Conservation (phyloP, 2,329 filamentous ascomycete genomes). For the Myriangium duriaei region DNA sequence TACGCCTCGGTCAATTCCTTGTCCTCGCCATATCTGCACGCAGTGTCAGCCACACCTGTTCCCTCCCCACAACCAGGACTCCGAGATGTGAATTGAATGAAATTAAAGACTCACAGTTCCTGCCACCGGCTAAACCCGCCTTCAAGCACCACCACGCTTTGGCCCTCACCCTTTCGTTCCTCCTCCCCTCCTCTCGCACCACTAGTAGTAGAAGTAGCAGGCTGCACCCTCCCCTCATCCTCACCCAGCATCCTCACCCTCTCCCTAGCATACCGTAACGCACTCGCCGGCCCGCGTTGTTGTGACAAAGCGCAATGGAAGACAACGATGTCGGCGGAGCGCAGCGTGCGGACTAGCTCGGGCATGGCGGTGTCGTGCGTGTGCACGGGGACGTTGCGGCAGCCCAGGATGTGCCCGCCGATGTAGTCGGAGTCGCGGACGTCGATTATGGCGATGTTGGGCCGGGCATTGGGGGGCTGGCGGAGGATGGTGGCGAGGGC, state of each 20-base stretch:
- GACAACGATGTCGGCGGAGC: constrained; percentile 69
- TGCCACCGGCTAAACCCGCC: constrained; percentile 84
- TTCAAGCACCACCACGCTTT: constrained; percentile 72
- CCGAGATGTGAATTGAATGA: background rate
- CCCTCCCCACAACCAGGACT: background rate
- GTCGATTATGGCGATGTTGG: constrained; percentile 61
- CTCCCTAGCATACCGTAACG: constrained; percentile 65
- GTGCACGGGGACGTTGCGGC: constrained; percentile 58
- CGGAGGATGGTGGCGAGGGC: constrained; percentile 52
- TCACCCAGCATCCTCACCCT: constrained; percentile 41
- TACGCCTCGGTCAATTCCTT: constrained; percentile 72
- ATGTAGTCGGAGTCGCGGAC: constrained; percentile 85
- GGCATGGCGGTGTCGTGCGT: constrained; percentile 66
- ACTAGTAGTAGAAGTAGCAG: too few relatives aligned
- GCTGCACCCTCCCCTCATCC: constrained; percentile 20
- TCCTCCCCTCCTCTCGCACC: constrained; percentile 19
- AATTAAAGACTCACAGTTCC: constrained; percentile 43
- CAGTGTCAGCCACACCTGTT: constrained; percentile 9
- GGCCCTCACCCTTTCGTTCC: too few relatives aligned
- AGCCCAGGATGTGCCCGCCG: constrained; percentile 75
- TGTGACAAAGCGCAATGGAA: constrained; percentile 93
- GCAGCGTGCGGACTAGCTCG: constrained; percentile 65
- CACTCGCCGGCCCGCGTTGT: constrained; percentile 75
- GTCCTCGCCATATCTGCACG: constrained; percentile 54
- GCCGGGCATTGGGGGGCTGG: constrained; percentile 11